Base-by-base conservation (phyloP, 192 early-diverging fungal species). In the Coemansia sp. region DNA sequence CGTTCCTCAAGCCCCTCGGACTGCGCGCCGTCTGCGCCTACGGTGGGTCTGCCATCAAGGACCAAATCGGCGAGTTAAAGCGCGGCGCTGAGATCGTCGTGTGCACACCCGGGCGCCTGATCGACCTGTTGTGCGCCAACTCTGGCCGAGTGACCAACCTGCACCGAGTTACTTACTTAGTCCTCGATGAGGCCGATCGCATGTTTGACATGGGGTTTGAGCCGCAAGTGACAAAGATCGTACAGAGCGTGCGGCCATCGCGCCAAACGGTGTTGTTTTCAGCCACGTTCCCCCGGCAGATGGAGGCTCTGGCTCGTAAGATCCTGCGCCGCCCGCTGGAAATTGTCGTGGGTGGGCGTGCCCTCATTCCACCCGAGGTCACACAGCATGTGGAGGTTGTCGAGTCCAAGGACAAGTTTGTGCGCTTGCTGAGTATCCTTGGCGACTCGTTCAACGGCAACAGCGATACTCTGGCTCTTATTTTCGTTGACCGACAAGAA, bases 191-290 rank as follows among this genome's bases (percentile, higher is more conserved):
- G 80, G 95, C 95, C 3, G 94, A 92, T 77, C 89, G 93, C 69
- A 98, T 99, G 96, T 97, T 99, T 85, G 96, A 98, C 77, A 93
- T 97, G 91, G 98, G 96, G 13, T 99, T 99, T 72, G 96, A 97
- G 76, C 95, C 94, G 33, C 95, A 97, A 76, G 95, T 99, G 21
- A 95, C 95, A 89, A 92, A 94, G 73, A 98, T 99, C 65, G 91
- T 98, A 21, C 92, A 91, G 63, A 94, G 92, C 73, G 91, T 96
- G 16, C 87, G 95, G 17, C 95, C 96, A 10, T 85, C 88, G 61
- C 87, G 92, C 13, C 95, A 97, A 64, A 93, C 93, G 0, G 90
- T 97, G 5, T 76, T 97, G 37, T 98, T 98, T 63, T 96, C 95
- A 7, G 96, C 96, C 28, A 98, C 96, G 5, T 98, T 98, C 74